These are phyloP conservation scores for Protoeuglena noctilucae DNA, from an alignment of 139 green algal species.

Conservation along the genomic window DNA sequence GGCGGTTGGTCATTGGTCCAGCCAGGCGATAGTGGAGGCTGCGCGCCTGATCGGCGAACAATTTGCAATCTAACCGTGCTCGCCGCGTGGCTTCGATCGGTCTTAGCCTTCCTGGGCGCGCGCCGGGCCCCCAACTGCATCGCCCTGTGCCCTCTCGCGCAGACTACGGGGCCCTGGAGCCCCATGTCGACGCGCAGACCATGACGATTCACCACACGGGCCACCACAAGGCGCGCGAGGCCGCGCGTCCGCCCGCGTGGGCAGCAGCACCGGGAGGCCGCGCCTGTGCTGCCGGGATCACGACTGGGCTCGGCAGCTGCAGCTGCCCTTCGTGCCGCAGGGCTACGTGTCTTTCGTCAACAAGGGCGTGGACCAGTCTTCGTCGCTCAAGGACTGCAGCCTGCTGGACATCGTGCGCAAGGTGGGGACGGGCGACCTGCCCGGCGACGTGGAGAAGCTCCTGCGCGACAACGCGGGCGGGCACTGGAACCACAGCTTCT, in stretches of 20 bases:
- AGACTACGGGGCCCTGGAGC: too few species aligned
- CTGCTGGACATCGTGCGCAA: conserved; percentile 40
- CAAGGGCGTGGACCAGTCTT: conserved; percentile 37
- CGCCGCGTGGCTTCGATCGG: too few species aligned
- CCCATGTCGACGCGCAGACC: conserved; percentile 53
- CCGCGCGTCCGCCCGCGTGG: not conserved
- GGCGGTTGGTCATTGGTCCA: too few species aligned
- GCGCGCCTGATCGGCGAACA: too few species aligned
- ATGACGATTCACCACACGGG: conserved; percentile 66
- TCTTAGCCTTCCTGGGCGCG: too few species aligned
- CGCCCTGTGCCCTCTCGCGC: too few species aligned
- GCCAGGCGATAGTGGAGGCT: too few species aligned
- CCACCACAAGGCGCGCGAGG: conserved; percentile 30
- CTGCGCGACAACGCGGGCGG: conserved; percentile 45
- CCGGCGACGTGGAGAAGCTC: conserved; percentile 30
- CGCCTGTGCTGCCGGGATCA: too few species aligned
- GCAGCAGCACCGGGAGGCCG: not conserved
- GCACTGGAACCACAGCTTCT: conserved; percentile 46
- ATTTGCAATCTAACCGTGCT: too few species aligned
- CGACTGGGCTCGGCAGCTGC: not conserved
- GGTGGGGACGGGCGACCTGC: conserved; percentile 28
- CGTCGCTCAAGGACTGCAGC: conserved; percentile 34
- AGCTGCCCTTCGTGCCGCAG: not conserved
- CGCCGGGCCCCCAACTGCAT: too few species aligned
- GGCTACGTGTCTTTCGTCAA: conserved; percentile 68